Base-by-base conservation (phyloP, 2,329 filamentous ascomycete genomes). In the Epichloe baconii region DNA sequence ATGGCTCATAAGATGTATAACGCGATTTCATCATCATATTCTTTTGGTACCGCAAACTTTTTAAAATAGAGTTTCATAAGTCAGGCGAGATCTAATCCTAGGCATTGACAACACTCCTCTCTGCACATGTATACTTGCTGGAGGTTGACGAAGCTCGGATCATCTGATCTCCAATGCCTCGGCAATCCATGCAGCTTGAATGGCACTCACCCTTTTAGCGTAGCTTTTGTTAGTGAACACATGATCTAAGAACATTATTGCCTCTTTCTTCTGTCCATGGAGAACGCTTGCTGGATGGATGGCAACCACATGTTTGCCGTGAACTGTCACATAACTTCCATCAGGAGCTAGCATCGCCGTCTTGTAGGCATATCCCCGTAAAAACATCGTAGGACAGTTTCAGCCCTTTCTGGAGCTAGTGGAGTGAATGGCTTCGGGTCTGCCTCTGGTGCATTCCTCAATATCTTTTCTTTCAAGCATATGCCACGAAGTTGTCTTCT, bases 221-320 rank as follows among this genome's bases (percentile, higher is more conserved):
- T 83, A 84, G 58, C 78, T 83, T 66, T 81, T 82, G 50, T 75
- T 75, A 1, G 81, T 85, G 57, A 77, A 84, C 0, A 84, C 79
- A 56, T 84, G 77, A 56, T 85, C 80, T 10, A 84, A 62, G 54
- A 83, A 85, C 79, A 85, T 80, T 60, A 85, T 82, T 4, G 79
- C 80, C 64, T 83, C 80, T 59, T 73, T 75, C 64, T 82, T 83
- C 58, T 76, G 72, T 0, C 80, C 79, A 55, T 82, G 78, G 46
- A 84, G 57, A 0, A 80, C 77, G 56, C 80, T 84, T 0, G 78
- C 73, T 0, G 81, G 81, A 57, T 85, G 81, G 17, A 84, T 76
- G 0, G 76, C 71, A 10, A 85, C 78, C 2, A 73, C 67, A 48
- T 83, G 78, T 58, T 80, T 81, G 19, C 78, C 80, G 34, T 76